Percentiles rank a stretch among this genome's conserved stretches.
Evolutionary conservation across 2,329 filamentous ascomycete genomes (phyloP).

Genomic region (Calonectria pseudoturangicola): DNA sequence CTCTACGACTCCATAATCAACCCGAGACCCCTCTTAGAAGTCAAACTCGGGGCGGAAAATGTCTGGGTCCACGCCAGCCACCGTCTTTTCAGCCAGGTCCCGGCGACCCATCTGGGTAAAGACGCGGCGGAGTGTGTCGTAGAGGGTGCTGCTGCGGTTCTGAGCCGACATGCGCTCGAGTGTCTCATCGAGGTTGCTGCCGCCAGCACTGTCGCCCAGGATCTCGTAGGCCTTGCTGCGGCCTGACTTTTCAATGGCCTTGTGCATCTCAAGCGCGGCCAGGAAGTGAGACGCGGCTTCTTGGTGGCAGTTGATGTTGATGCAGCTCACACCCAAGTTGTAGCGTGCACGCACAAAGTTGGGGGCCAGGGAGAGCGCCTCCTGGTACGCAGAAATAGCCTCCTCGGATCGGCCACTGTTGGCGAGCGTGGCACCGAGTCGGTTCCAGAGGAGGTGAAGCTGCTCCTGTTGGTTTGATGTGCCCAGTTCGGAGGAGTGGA

Average conservation of each 20-base stretch:
- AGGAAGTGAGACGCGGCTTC: slow-evolving; percentile 95
- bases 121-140: slow-evolving; percentile 95
- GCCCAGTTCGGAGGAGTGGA: slow-evolving; percentile 89
- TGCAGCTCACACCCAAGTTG: slow-evolving; percentile 96
- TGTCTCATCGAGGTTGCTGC: slow-evolving; percentile 75
- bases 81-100: slow-evolving; percentile 91
- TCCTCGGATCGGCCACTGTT: slow-evolving; percentile 96
- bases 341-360: slow-evolving; percentile 98
- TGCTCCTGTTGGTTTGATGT: slow-evolving; percentile 89
- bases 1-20: background rate
- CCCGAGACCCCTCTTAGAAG: slow-evolving; percentile 70
- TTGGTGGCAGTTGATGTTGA: slow-evolving; percentile 96
- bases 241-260: slow-evolving; percentile 90
- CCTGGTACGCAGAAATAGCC: slow-evolving; percentile 96
- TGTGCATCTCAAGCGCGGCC: slow-evolving; percentile 95
- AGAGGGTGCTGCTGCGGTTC: slow-evolving; percentile 97
- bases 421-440: slow-evolving; percentile 94
- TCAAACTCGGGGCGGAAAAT: slow-evolving; percentile 93
- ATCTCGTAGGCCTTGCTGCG: slow-evolving; percentile 89
- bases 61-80: slow-evolving; percentile 92
- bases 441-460: slow-evolving; percentile 96
- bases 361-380: slow-evolving; percentile 89
- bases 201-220: slow-evolving; percentile 72
- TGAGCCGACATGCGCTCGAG: slow-evolving; percentile 93
- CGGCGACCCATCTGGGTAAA: slow-evolving; percentile 96